Evolutionary conservation across 2,329 filamentous ascomycete genomes (phyloP).

Genomic region (Colletotrichum eleusines): DNA sequence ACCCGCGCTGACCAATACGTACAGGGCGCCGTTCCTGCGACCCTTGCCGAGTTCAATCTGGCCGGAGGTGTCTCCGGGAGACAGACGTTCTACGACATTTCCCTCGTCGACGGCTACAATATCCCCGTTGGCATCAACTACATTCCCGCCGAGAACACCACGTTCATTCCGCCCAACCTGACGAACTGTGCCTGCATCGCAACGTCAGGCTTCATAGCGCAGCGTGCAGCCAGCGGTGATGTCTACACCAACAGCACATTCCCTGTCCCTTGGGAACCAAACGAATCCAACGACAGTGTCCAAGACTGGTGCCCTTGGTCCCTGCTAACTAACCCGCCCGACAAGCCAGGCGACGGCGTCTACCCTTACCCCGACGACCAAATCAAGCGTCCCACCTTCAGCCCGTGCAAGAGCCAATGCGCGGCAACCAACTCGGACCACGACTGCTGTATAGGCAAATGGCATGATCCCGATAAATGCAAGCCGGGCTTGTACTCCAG

Average conservation of each 20-base stretch:
- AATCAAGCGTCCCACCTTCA: slow-evolving; percentile 77
- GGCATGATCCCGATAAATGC: slow-evolving; percentile 73
- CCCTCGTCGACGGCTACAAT: slow-evolving; percentile 88
- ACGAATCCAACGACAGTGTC: slow-evolving; percentile 68
- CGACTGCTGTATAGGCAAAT: slow-evolving; percentile 82
- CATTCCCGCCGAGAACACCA: slow-evolving; percentile 70
- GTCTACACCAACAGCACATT: slow-evolving; percentile 74
- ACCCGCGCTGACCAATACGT: not conserved
- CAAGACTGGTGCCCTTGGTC: slow-evolving; percentile 85
- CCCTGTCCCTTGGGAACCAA: slow-evolving; percentile 75
- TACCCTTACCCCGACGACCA: slow-evolving; percentile 85
- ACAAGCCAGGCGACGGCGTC: slow-evolving; percentile 78
- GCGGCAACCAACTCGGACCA: slow-evolving; percentile 73
- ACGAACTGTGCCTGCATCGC: slow-evolving; percentile 83
- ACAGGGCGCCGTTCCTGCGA: slow-evolving; percentile 79
- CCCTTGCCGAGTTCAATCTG: slow-evolving; percentile 84
- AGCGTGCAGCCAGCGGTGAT: slow-evolving; percentile 64
- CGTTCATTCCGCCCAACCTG: slow-evolving; percentile 79
- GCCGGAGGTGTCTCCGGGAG: slow-evolving; percentile 69
- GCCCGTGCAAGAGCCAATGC: slow-evolving; percentile 83
- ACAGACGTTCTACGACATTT: slow-evolving; percentile 87
- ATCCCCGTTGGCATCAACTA: slow-evolving; percentile 75
- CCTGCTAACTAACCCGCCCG: slow-evolving; percentile 75
- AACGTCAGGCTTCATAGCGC: slow-evolving; percentile 72
- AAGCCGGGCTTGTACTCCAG: slow-evolving; percentile 75